These are phyloP conservation scores for Jaapia argillacea DNA, from an alignment of 768 basidiomycete genomes.

Conservation along the genomic window DNA sequence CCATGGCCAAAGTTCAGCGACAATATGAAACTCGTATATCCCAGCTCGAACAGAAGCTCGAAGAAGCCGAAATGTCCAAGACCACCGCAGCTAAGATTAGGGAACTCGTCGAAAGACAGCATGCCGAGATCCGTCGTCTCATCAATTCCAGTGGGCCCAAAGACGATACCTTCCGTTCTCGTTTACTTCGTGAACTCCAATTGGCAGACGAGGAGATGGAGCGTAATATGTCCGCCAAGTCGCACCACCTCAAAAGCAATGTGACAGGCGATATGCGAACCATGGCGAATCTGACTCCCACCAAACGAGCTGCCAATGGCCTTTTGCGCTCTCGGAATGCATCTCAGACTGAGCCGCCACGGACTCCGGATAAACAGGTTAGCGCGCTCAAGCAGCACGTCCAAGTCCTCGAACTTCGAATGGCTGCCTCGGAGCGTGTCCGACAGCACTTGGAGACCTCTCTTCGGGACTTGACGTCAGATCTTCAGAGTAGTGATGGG, in stretches of 20 bases:
- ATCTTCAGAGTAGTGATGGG: conserved; percentile 55
- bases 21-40: conserved; percentile 55
- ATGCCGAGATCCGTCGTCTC: conserved; percentile 62
- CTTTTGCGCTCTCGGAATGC: conserved; percentile 25
- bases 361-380: conserved; percentile 27
- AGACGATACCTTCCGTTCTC: conserved; percentile 52
- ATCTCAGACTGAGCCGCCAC: conserved; percentile 22
- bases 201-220: conserved; percentile 46
- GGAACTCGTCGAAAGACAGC: conserved; percentile 55
- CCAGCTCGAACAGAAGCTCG: conserved; percentile 51
- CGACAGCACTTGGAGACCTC: conserved; percentile 53
- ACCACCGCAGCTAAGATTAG: conserved; percentile 43
- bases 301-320: conserved; percentile 30
- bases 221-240: conserved; percentile 35
- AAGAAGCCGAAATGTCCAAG: conserved; percentile 43
- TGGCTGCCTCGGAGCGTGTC: conserved; percentile 58
- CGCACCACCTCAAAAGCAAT: conserved; percentile 16
- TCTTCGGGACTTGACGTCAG: conserved; percentile 46
- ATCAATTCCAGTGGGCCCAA: conserved; percentile 45
- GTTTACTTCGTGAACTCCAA: conserved; percentile 54
- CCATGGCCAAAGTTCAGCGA: conserved; percentile 49
- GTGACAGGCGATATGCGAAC: conserved; percentile 21
- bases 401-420: conserved; percentile 56
- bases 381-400: conserved; percentile 51
- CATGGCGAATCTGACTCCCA: conserved; percentile 37